phyloP scores from a whole-genome alignment of 331 rosid species.

The Malus hybrid region DNA sequence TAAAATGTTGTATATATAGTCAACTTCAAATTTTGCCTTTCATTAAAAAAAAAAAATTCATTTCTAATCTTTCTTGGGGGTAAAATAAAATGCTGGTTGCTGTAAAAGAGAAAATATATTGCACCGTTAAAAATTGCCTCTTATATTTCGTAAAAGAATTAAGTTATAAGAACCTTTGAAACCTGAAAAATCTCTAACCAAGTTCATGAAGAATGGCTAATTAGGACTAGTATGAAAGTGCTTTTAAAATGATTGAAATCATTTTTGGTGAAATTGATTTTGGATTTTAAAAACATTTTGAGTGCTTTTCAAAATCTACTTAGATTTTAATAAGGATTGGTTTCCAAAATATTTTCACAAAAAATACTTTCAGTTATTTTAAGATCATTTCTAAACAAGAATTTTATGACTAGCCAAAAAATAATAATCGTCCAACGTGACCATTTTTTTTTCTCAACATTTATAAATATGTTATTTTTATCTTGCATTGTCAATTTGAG shows the following conservation, averaged over 20 bases:
- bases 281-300: too few species aligned
- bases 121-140: neutral
- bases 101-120: neutral
- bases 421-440: neutral
- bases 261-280: too few species aligned
- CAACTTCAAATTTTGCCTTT: neutral
- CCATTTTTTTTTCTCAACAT: neutral
- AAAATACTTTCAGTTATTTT: too few species aligned
- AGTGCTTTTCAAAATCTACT: too few species aligned
- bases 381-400: too few species aligned
- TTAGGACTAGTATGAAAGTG: too few species aligned
- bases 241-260: too few species aligned
- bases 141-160: too few species aligned
- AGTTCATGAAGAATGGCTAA: neutral
- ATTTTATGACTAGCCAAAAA: neutral
- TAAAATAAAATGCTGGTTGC: neutral
- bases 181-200: neutral
- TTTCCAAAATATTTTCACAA: too few species aligned
- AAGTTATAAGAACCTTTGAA: neutral
- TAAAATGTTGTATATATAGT: neutral
- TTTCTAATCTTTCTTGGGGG: neutral
- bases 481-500: neutral
- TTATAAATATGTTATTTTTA: too few species aligned
- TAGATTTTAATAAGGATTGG: too few species aligned
- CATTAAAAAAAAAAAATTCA: neutral